Evolutionary conservation across 257 asterid species (phyloP), one percentile per base, ranked within the genome.

Genomic region (Cruciata laevipes): DNA sequence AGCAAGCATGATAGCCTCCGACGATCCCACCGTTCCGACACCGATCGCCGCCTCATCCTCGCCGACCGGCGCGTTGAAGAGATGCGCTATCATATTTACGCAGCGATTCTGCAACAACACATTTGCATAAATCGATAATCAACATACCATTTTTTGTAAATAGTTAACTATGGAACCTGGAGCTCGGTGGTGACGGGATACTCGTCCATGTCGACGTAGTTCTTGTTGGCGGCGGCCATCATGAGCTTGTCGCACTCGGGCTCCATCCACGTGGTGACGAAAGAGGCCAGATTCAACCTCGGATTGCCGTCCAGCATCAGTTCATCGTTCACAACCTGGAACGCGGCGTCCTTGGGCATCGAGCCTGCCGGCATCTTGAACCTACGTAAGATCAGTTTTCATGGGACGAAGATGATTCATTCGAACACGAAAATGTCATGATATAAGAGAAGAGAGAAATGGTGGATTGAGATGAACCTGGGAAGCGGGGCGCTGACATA

Each of bases 1-100:
- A 16, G 79, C 82, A 10, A 78, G 69, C 82, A 78, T 78, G 64
- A 78, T 78, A 24, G 82, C 82, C 56, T 78, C 82, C 0, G 82
- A 78, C 35, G 82, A 78, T 13, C 82, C 82, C 62, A 78, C 82
- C 1, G 82, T 78, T 4, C 82, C 82, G 0, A 75, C 78, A 24
- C 82, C 82, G 23, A 74, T 30, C 0, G 79, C 82, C 0, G 72
- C 31, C 71, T 78, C 82, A 6, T 63, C 47, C 7, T 74, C 79
- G 20, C 51, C 64, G 0, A 78, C 38, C 0, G 82, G 82, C 12
- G 82, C 79, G 11, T 78, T 78, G 21, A 78, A 78, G 21, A 78
- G 69, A 62, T 42, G 79, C 11, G 82, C 82, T 24, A 78, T 78
- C 65, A 78, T 78, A 66, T 78, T 78, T 2, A 78, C 82, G 6